Evolutionary conservation across 1,284 basidiomycete genomes (phyloP), one percentile per base, ranked within the genome.

Genomic region (Melanopsichium pennsylvanicum): DNA sequence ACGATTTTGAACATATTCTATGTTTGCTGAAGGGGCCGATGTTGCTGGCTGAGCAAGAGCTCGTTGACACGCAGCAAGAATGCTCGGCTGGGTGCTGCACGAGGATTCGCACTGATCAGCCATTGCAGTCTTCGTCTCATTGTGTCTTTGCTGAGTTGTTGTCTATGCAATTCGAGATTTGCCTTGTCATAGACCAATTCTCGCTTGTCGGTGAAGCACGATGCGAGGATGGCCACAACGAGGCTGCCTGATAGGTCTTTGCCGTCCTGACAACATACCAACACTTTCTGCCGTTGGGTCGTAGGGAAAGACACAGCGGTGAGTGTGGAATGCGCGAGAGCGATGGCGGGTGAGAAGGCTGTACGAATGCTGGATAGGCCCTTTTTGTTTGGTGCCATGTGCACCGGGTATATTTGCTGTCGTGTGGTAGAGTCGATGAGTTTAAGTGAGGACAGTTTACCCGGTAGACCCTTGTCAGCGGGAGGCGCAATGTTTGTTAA

Each of bases 31-130:
- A 22, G 25, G 4, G 61, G 61, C 50, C 84, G 69, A 66, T 93
- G 50, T 81, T 88, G 11, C 81, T 90, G 11, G 90, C 90, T 81
- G 83, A 91, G 83, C 22, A 92, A 82, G 67, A 86, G 90, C 70
- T 90, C 89, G 72, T 92, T 91, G 36, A 92, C 86, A 8, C 88
- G 84, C 76, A 92, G 90, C 52, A 92, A 83, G 19, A 89, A 90
- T 8, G 85, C 84, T 38, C 91, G 84, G 22, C 88, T 87, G 2
- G 91, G 90, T 72, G 92, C 91, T 1, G 88, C 87, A 43, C 84
- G 80, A 1, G 90, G 87, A n/a, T 86, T 82, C 71, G 87, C 87
- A 4, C 87, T 83, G 52, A 91, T 88, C 44, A 92, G 86, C 91
- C 91, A 93, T 74, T 92, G 88, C 31, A 93, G 82, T 13, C 91